A percentile compares a stretch with the other conserved stretches of the same genome.
These are phyloP conservation scores for Coemansia sp. DNA, from an alignment of 192 early-diverging fungal genomes.

Conservation along the genomic window DNA sequence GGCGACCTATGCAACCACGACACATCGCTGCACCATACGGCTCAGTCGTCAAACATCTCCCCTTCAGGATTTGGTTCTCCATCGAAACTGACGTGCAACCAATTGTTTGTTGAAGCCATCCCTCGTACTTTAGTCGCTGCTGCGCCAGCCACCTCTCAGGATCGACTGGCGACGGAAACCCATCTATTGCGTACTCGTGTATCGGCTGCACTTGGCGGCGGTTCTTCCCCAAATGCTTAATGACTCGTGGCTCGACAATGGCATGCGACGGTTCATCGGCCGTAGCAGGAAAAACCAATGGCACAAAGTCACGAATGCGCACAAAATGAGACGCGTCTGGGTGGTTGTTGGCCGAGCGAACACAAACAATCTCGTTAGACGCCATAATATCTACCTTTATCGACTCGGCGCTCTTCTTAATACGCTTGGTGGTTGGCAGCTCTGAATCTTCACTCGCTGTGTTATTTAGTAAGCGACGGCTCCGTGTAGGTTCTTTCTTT, in stretches of 20 bases:
- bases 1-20: conserved; percentile 14
- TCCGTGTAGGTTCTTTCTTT: background rate
- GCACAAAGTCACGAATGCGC: conserved; percentile 9
- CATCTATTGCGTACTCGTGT: conserved; percentile 18
- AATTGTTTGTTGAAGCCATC: background rate
- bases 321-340: conserved; percentile 3
- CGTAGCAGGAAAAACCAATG: conserved; percentile 8
- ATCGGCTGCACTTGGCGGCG: background rate
- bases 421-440: background rate
- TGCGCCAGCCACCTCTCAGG: conserved; percentile 18
- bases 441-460: background rate
- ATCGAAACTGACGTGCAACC: background rate
- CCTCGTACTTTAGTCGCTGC: conserved; percentile 12
- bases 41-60: background rate
- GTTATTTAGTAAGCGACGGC: background rate
- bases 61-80: background rate
- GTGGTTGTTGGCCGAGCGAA: background rate
- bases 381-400: background rate
- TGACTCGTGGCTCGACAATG: background rate
- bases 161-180: conserved; percentile 22
- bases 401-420: background rate
- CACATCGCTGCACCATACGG: conserved; percentile 15
- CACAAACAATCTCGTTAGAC: background rate
- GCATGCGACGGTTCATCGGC: background rate
- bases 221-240: background rate